These are phyloP conservation scores for Tripidium arundinaceum DNA, from an alignment of 202 grass and related monocot species.

Conservation along the genomic window DNA sequence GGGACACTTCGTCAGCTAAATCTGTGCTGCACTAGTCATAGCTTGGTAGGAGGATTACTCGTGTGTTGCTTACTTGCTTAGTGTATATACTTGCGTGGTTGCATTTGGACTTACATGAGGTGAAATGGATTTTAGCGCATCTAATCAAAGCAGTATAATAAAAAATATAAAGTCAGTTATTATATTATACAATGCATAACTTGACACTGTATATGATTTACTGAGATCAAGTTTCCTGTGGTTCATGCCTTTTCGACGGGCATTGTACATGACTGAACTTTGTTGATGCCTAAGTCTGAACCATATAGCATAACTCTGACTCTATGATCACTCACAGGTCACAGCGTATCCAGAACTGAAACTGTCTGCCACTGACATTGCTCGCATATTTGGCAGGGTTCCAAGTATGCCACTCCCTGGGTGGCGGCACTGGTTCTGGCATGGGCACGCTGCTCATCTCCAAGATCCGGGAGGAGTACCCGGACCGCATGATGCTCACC, in stretches of 20 bases:
- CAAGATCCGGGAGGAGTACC: slow-evolving; percentile 79
- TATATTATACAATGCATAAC: background rate
- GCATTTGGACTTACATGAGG: slow-evolving; percentile 9
- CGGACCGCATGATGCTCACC: slow-evolving; percentile 77
- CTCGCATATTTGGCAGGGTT: slow-evolving; percentile 34
- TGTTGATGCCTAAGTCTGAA: background rate
- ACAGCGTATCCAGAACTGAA: background rate
- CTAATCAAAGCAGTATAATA: background rate
- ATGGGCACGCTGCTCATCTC: slow-evolving; percentile 81
- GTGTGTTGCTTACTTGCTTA: slow-evolving; percentile 13
- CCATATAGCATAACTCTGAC: background rate
- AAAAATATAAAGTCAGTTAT: background rate
- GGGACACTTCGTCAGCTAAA: background rate
- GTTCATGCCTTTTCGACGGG: background rate
- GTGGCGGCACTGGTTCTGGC: slow-evolving; percentile 59
- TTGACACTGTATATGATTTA: background rate
- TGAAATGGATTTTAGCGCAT: slow-evolving; percentile 22
- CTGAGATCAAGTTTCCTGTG: background rate
- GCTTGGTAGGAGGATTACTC: background rate
- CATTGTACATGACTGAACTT: background rate
- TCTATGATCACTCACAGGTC: background rate
- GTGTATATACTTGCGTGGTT: slow-evolving; percentile 22
- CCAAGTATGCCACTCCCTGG: slow-evolving; percentile 77
- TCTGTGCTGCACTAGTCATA: background rate
- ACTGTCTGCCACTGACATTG: background rate